A percentile compares a stretch with the other conserved stretches of the same genome.
These are phyloP conservation scores for Tulasnella sp. DNA, from an alignment of 768 basidiomycete species.

Conservation along the genomic window DNA sequence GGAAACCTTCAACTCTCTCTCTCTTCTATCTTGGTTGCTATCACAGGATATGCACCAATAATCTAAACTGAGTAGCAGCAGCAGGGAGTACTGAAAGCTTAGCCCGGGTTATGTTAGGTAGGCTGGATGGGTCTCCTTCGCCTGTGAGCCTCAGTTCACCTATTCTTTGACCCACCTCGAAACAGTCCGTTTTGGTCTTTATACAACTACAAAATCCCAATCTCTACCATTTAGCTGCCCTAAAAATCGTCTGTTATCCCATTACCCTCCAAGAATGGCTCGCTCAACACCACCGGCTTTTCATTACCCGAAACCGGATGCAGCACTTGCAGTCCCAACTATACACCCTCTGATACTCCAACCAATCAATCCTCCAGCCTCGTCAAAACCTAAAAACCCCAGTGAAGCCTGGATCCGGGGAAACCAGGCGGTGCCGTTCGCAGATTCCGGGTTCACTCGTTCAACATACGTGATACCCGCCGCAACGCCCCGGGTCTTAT, in stretches of 20 bases:
- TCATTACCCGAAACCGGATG: neutral
- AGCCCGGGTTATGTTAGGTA: too few relatives aligned
- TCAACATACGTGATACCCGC: constrained; percentile 26
- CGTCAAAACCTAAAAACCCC: neutral
- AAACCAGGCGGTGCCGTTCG: neutral
- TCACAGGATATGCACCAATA: too few relatives aligned
- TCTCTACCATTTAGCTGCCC: neutral
- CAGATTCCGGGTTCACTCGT: neutral
- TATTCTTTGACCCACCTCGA: neutral
- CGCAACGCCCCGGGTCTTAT: constrained; percentile 25
- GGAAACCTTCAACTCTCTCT: too few relatives aligned
- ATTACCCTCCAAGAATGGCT: neutral
- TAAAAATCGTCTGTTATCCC: neutral
- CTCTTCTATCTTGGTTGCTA: too few relatives aligned
- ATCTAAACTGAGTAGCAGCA: too few relatives aligned
- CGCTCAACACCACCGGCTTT: neutral
- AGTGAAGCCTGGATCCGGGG: neutral
- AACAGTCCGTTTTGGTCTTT: neutral
- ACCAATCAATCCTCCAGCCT: neutral
- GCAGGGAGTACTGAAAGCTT: too few relatives aligned
- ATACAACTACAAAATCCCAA: neutral
- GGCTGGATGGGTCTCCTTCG: too few relatives aligned
- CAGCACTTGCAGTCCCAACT: neutral
- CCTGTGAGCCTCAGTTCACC: neutral
- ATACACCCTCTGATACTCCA: neutral